These are phyloP conservation scores for Fusarium ramigenum DNA, from an alignment of 2,329 filamentous ascomycete species.

Conservation along the genomic window DNA sequence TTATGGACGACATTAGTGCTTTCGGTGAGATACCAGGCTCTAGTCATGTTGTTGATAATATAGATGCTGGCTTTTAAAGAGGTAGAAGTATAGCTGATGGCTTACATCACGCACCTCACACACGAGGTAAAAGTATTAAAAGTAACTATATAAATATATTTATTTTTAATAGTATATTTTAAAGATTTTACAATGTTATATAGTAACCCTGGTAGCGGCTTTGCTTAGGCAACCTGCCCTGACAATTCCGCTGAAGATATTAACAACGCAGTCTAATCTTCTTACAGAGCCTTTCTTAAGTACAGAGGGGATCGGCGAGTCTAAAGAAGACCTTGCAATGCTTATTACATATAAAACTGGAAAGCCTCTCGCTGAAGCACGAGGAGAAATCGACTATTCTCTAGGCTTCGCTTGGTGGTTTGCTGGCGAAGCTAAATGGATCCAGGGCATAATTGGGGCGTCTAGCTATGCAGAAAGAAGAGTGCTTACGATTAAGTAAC, in stretches of 20 bases:
- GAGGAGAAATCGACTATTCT: slow-evolving; percentile 65
- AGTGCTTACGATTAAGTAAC: slow-evolving; percentile 73
- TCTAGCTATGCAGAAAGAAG: slow-evolving; percentile 56
- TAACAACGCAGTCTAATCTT: background rate
- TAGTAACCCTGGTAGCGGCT: background rate
- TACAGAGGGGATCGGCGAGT: slow-evolving; percentile 36
- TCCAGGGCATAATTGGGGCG: slow-evolving; percentile 65
- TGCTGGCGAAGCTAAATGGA: slow-evolving; percentile 54
- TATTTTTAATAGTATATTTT: too few relatives aligned
- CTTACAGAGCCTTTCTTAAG: background rate
- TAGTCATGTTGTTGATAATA: too few relatives aligned
- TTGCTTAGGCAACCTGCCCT: background rate
- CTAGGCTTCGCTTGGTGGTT: slow-evolving; percentile 66
- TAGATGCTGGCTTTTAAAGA: too few relatives aligned
- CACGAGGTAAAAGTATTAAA: too few relatives aligned
- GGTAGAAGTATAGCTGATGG: too few relatives aligned
- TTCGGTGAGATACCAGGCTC: too few relatives aligned
- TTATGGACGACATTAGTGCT: too few relatives aligned
- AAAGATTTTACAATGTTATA: too few relatives aligned
- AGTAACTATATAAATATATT: too few relatives aligned
- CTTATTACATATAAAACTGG: slow-evolving; percentile 57
- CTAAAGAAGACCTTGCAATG: slow-evolving; percentile 50
- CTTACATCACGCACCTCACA: too few relatives aligned
- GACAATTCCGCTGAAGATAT: background rate
- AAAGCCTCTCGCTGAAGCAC: slow-evolving; percentile 64